Percentiles rank a stretch among this genome's conserved stretches.
Conservation (phyloP, 345 rosid species). For the Trapa incisa region DNA sequence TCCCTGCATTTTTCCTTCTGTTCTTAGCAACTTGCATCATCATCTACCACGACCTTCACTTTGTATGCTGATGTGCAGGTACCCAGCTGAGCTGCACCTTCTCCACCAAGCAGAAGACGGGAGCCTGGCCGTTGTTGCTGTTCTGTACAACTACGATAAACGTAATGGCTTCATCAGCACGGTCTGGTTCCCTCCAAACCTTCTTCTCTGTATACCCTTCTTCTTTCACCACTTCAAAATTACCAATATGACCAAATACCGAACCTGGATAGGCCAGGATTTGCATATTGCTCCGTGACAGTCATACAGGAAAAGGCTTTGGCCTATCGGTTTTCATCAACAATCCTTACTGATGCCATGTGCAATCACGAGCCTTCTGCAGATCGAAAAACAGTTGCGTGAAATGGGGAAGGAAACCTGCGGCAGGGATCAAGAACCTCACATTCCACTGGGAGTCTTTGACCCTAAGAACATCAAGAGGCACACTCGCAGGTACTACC, state of each 20-base stretch:
- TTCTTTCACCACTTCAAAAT: not conserved
- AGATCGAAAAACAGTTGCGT: slow-evolving; percentile 29
- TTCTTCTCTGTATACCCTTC: too few relatives aligned
- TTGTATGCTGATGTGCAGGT: slow-evolving; percentile 23
- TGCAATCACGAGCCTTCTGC: not conserved
- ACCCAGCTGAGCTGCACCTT: slow-evolving; percentile 65
- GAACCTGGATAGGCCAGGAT: too few relatives aligned
- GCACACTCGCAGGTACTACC: slow-evolving; percentile 34
- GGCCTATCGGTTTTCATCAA: too few relatives aligned
- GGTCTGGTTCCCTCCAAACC: slow-evolving; percentile 11
- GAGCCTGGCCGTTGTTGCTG: slow-evolving; percentile 32
- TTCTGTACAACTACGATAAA: slow-evolving; percentile 35
- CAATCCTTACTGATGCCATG: too few relatives aligned
- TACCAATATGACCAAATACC: too few relatives aligned
- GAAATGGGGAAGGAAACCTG: slow-evolving; percentile 23
- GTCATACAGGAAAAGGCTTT: too few relatives aligned
- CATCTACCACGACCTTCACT: not conserved
- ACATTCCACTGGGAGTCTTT: slow-evolving; percentile 31
- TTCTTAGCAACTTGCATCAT: too few relatives aligned
- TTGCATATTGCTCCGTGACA: too few relatives aligned
- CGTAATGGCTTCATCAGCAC: slow-evolving; percentile 22
- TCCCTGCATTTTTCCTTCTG: not conserved
- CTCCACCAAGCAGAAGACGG: slow-evolving; percentile 43
- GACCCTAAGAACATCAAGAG: slow-evolving; percentile 27
- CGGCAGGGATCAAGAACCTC: slow-evolving; percentile 20